Percentiles rank a stretch among this genome's conserved stretches.
These are phyloP conservation scores for Pisolithus thermaeus DNA, from an alignment of 1,284 basidiomycete genomes.

Conservation along the genomic window DNA sequence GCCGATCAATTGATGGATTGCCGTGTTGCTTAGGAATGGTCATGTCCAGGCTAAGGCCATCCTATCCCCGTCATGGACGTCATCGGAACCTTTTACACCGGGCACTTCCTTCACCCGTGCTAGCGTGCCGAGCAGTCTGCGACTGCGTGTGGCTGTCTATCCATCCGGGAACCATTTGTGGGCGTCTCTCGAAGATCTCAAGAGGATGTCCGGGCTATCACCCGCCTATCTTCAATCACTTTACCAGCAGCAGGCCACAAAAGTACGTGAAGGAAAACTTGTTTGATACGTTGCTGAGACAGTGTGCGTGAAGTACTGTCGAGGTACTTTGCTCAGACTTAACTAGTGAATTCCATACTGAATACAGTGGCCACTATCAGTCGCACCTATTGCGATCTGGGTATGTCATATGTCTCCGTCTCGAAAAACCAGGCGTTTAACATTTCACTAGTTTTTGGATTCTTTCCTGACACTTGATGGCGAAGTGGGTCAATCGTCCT, in stretches of 20 bases:
- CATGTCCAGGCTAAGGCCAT: no score
- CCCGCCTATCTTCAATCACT: not conserved
- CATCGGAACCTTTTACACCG: no score
- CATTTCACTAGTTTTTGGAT: conserved; percentile 1
- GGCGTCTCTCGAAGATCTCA: not conserved
- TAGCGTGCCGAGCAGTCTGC: no score
- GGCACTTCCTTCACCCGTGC: no score
- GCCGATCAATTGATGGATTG: no score
- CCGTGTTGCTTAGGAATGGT: no score
- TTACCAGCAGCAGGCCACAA: conserved; percentile 3
- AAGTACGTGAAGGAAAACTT: conserved; percentile 1
- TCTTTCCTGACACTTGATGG: conserved; percentile 5
- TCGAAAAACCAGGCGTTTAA: not conserved
- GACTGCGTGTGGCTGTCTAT: no score
- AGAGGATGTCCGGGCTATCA: not conserved
- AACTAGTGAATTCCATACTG: not conserved
- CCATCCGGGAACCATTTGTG: no score
- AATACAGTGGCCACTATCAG: not conserved
- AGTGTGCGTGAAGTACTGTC: conserved; percentile 3
- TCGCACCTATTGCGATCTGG: conserved; percentile 6
- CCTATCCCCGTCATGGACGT: no score
- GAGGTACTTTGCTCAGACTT: not conserved
- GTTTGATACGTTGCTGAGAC: not conserved
- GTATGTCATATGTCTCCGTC: not conserved
- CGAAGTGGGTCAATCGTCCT: not conserved